These are phyloP conservation scores for Gentiana macrophylla DNA, from an alignment of 257 asterid genomes.

Conservation along the genomic window DNA sequence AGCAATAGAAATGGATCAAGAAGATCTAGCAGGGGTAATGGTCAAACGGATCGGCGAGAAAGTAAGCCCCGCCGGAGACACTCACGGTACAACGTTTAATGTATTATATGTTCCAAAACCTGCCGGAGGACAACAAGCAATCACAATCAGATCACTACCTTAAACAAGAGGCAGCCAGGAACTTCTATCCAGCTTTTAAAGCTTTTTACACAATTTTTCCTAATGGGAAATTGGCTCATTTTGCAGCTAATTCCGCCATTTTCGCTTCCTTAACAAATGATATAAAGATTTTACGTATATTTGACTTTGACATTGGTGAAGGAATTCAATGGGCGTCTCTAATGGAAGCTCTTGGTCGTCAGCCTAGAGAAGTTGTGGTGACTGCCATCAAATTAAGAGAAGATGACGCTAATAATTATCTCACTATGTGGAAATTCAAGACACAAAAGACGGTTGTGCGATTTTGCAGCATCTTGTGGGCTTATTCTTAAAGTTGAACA, in stretches of 20 bases:
- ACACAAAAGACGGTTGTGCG: slow-evolving; percentile 27
- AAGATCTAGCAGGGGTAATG: slow-evolving; percentile 18
- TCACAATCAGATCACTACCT: slow-evolving; percentile 25
- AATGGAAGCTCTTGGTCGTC: slow-evolving; percentile 22
- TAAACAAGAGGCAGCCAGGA: slow-evolving; percentile 24
- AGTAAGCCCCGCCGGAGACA: slow-evolving; percentile 33
- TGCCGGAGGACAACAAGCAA: slow-evolving; percentile 11
- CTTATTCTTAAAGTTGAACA: slow-evolving; percentile 25
- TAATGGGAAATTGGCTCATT: slow-evolving; percentile 49
- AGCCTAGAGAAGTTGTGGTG: slow-evolving; percentile 18
- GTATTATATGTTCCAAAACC: slow-evolving; percentile 29
- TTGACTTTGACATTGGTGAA: slow-evolving; percentile 48
- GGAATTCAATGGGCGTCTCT: slow-evolving; percentile 59
- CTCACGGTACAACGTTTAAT: slow-evolving; percentile 17
- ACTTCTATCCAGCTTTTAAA: slow-evolving; percentile 29
- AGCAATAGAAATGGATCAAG: slow-evolving; percentile 27
- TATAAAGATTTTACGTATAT: slow-evolving; percentile 13
- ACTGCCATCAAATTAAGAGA: slow-evolving; percentile 19
- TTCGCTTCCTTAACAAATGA: slow-evolving; percentile 37
- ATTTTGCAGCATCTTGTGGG: slow-evolving; percentile 24
- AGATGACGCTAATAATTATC: slow-evolving; percentile 13
- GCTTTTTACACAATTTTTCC: slow-evolving; percentile 36
- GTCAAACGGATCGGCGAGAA: slow-evolving; percentile 21
- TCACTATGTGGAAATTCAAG: slow-evolving; percentile 19
- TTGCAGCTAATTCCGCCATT: slow-evolving; percentile 40